Conservation (phyloP, 495 filamentous ascomycete genomes). For the Rostrohypoxylon terebratum region DNA sequence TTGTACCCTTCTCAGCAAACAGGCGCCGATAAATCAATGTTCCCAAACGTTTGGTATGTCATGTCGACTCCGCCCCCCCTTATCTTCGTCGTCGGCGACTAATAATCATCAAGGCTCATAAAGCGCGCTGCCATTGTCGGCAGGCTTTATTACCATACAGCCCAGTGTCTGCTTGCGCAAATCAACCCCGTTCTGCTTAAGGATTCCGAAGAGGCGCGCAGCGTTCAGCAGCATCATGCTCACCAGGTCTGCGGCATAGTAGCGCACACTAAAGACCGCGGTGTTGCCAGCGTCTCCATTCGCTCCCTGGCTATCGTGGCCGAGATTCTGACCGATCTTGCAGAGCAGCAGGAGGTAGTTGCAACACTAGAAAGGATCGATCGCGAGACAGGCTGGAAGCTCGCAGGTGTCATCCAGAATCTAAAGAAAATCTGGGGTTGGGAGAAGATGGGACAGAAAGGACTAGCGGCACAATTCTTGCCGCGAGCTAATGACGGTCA, state of each 20-base stretch:
- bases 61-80: not conserved
- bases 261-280: constrained; percentile 83
- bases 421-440: constrained; percentile 85
- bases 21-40: constrained; percentile 70
- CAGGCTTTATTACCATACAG: constrained; percentile 91
- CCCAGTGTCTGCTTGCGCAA: constrained; percentile 82
- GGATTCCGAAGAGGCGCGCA: constrained; percentile 73
- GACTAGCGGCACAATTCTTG: constrained; percentile 41
- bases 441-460: constrained; percentile 59
- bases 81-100: constrained; percentile 3
- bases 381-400: constrained; percentile 82
- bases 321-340: constrained; percentile 73
- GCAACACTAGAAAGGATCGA: constrained; percentile 77
- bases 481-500: constrained; percentile 14
- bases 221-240: constrained; percentile 76
- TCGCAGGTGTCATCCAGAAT: constrained; percentile 73
- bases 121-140: constrained; percentile 84
- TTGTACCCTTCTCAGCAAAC: constrained; percentile 74
- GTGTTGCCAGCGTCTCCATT: constrained; percentile 79
- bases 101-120: constrained; percentile 70
- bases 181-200: constrained; percentile 71
- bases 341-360: constrained; percentile 87
- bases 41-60: constrained; percentile 87
- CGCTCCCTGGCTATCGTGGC: constrained; percentile 83
- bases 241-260: constrained; percentile 88